phyloP scores from a whole-genome alignment of 2,329 filamentous ascomycete species.

The Penicillium sp. region DNA sequence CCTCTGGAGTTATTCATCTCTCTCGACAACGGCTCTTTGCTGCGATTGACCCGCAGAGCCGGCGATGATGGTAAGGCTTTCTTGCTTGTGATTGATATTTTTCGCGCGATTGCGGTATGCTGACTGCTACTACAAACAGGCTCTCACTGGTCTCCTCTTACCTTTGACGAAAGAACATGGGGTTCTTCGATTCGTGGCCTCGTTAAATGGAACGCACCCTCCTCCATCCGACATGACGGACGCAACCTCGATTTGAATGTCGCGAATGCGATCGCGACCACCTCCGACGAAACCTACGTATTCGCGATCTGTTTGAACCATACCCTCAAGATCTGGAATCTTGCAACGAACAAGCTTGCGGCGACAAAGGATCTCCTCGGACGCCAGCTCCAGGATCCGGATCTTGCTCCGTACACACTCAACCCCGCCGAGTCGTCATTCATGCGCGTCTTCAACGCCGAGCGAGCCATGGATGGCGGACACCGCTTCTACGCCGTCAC shows the following conservation, averaged over 20 bases:
- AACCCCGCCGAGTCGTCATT: slow-evolving; percentile 77
- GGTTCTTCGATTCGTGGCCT: slow-evolving; percentile 50
- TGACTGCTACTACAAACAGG: slow-evolving; percentile 27
- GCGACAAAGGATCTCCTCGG: slow-evolving; percentile 77
- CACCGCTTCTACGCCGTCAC: slow-evolving; percentile 68
- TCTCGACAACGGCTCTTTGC: slow-evolving; percentile 48
- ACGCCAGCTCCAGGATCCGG: slow-evolving; percentile 64
- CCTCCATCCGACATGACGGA: slow-evolving; percentile 45
- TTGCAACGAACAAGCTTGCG: slow-evolving; percentile 75
- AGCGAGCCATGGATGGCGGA: slow-evolving; percentile 47
- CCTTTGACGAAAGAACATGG: slow-evolving; percentile 52
- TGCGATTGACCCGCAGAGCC: slow-evolving; percentile 68
- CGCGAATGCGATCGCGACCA: slow-evolving; percentile 47
- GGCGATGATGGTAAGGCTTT: slow-evolving; percentile 50
- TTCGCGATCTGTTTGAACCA: slow-evolving; percentile 91
- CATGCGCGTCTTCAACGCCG: slow-evolving; percentile 68
- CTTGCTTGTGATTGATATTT: not conserved
- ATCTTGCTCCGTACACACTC: slow-evolving; percentile 72
- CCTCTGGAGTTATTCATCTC: slow-evolving; percentile 76
- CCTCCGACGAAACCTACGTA: slow-evolving; percentile 51
- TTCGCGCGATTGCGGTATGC: slow-evolving; percentile 7
- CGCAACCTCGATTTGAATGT: slow-evolving; percentile 45
- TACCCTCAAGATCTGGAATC: slow-evolving; percentile 84
- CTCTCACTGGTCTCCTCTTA: slow-evolving; percentile 48
- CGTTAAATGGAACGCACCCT: slow-evolving; percentile 46